Evolutionary conservation across 2,329 filamentous ascomycete genomes (phyloP).

Genomic region (Onygenales sp.): DNA sequence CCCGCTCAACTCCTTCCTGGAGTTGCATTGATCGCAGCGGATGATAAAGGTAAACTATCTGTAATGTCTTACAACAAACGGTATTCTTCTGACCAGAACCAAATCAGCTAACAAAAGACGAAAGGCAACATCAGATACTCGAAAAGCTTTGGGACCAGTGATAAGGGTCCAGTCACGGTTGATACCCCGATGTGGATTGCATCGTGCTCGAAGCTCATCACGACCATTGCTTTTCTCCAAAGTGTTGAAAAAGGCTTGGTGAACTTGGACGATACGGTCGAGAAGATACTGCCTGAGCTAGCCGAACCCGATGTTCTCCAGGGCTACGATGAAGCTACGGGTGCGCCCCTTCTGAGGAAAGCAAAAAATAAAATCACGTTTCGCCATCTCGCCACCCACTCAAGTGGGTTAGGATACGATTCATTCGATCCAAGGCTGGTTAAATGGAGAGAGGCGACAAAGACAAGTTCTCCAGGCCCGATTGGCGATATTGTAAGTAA

Average conservation of each 20-base stretch:
- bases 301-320: conserved; percentile 37
- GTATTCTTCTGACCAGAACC: not conserved
- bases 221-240: conserved; percentile 42
- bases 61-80: too few relatives aligned
- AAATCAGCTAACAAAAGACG: not conserved
- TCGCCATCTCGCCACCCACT: conserved; percentile 2
- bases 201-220: conserved; percentile 35
- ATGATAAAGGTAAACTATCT: conserved; percentile 1
- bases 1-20: not conserved
- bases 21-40: not conserved
- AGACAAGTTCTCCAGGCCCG: conserved; percentile 14
- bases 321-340: conserved; percentile 29
- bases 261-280: conserved; percentile 36
- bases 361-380: conserved; percentile 5
- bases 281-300: conserved; percentile 37
- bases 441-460: not conserved
- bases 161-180: not conserved
- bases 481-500: conserved; percentile 12
- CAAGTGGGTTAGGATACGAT: conserved; percentile 5
- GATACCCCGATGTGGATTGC: conserved; percentile 6
- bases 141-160: not conserved
- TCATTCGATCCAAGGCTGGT: not conserved
- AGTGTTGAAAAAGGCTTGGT: conserved; percentile 44
- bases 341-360: conserved; percentile 1
- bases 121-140: conserved; percentile 2